phyloP scores from a whole-genome alignment of 371 early-diverging fungal genomes.

The Mortierella sp. region DNA sequence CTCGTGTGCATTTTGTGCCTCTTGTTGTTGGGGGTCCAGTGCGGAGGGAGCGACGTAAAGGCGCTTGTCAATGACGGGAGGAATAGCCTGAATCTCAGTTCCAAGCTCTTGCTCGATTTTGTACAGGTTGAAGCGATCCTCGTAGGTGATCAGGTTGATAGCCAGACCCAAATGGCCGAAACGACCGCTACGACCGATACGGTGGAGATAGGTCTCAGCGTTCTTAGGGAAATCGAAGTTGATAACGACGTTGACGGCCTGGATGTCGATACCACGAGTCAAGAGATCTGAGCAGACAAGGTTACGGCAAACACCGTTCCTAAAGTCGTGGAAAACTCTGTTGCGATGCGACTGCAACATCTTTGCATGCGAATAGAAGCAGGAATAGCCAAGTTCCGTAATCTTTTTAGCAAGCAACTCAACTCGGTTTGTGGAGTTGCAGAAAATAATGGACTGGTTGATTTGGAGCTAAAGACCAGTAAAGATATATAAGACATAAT shows the following conservation, averaged over 20 bases:
- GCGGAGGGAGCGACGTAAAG: slow-evolving; percentile 85
- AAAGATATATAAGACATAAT: too few species aligned
- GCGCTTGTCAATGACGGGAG: slow-evolving; percentile 92
- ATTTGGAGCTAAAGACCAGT: slow-evolving; percentile 84
- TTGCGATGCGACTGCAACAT: slow-evolving; percentile 99
- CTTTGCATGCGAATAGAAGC: slow-evolving; percentile 98
- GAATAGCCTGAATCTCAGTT: slow-evolving; percentile 97
- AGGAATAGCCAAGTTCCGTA: slow-evolving; percentile 98
- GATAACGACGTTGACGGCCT: slow-evolving; percentile 99
- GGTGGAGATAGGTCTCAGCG: slow-evolving; percentile 99
- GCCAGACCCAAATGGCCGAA: slow-evolving; percentile 98
- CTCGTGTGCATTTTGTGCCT: slow-evolving; percentile 55
- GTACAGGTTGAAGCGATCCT: slow-evolving; percentile 95
- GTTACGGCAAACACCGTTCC: slow-evolving; percentile 96
- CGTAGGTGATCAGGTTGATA: slow-evolving; percentile 97
- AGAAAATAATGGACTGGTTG: slow-evolving; percentile 99
- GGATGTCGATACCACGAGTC: slow-evolving; percentile 99
- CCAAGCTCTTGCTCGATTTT: slow-evolving; percentile 97
- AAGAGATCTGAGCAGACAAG: slow-evolving; percentile 97
- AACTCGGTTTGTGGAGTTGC: slow-evolving; percentile 98
- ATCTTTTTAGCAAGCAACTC: slow-evolving; percentile 98
- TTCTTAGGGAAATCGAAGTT: slow-evolving; percentile 99
- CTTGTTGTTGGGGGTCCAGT: slow-evolving; percentile 52
- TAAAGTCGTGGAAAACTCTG: slow-evolving; percentile 98
- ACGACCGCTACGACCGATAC: slow-evolving; percentile 98